phyloP scores from a whole-genome alignment of 495 filamentous ascomycete species.

The Viridothelium virens region DNA sequence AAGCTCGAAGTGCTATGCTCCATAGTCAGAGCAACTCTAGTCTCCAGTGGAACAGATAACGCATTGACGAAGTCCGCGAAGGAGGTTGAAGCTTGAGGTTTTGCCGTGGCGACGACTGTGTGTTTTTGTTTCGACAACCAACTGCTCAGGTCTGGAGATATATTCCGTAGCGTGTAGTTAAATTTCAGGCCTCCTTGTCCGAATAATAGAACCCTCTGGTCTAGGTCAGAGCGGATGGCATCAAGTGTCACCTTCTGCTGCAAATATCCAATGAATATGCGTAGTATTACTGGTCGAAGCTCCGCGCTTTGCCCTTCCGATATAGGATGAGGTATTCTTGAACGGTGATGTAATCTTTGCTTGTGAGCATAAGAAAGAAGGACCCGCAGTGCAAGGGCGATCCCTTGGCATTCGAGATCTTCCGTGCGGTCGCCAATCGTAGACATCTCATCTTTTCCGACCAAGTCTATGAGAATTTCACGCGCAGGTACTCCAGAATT shows the following conservation, averaged over 20 bases:
- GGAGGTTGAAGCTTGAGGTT: not conserved
- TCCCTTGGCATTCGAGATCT: conserved; percentile 19
- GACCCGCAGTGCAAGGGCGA: conserved; percentile 22
- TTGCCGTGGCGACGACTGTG: not conserved
- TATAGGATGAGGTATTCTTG: conserved; percentile 21
- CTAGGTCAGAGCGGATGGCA: not conserved
- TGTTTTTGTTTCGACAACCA: not conserved
- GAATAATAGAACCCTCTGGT: not conserved
- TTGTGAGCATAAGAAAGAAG: conserved; percentile 25
- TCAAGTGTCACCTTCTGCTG: not conserved
- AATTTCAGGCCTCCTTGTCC: not conserved
- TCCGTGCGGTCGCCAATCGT: not conserved
- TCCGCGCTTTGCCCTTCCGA: conserved; percentile 16
- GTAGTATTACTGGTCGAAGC: conserved; percentile 16
- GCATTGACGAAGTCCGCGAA: conserved; percentile 7
- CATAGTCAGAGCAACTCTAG: not conserved
- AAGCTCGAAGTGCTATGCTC: not conserved
- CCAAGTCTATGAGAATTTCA: conserved; percentile 19
- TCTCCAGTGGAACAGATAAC: conserved; percentile 11
- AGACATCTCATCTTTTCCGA: conserved; percentile 16
- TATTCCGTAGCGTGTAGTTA: not conserved
- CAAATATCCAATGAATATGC: conserved; percentile 19
- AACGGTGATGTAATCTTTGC: conserved; percentile 17
- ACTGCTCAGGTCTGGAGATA: not conserved
- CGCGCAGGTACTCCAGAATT: not conserved